Conservation (phyloP, 129 eudicot species). For the Flaveria linearis region DNA sequence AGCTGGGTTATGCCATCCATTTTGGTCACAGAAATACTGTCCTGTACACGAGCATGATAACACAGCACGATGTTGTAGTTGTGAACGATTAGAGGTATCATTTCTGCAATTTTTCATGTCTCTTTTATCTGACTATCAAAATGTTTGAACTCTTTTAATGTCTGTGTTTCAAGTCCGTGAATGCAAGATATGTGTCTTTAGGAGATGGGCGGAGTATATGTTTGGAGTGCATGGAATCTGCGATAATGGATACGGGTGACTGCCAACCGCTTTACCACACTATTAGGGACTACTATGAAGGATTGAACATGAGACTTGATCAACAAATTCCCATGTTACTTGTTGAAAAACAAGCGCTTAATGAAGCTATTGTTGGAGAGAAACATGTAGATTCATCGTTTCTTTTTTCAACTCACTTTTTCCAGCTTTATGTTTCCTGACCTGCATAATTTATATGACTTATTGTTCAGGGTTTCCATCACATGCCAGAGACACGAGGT, state of each 20-base stretch:
- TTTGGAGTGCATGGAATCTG: conserved; percentile 98
- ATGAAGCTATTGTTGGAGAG: conserved; percentile 98
- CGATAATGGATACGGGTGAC: conserved; percentile 96
- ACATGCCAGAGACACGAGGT: conserved; percentile 99
- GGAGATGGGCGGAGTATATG: conserved; percentile 97
- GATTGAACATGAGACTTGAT: conserved; percentile 94
- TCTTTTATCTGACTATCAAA: conserved; percentile 1
- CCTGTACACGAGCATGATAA: conserved; percentile 92
- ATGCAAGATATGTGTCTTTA: conserved; percentile 67
- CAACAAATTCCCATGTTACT: conserved; percentile 98
- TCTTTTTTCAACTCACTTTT: conserved; percentile 19
- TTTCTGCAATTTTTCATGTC: conserved; percentile 7
- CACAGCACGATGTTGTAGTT: conserved; percentile 94
- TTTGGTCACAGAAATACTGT: conserved; percentile 98
- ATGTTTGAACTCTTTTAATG: conserved; percentile 9
- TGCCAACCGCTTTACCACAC: conserved; percentile 97
- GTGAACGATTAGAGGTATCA: conserved; percentile 93
- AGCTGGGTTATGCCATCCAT: conserved; percentile 97
- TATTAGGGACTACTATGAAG: conserved; percentile 94
- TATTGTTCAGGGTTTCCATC: conserved; percentile 83
- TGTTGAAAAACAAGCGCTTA: conserved; percentile 95
- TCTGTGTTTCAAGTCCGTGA: conserved; percentile 61
- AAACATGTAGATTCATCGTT: conserved; percentile 59
- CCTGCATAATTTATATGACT: conserved; percentile 7
- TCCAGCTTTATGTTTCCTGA: conserved; percentile 28